Percentiles rank a stretch among this genome's conserved stretches.
Evolutionary conservation across 305 asterid genomes (phyloP).

Genomic region (Solanum hybrid): DNA sequence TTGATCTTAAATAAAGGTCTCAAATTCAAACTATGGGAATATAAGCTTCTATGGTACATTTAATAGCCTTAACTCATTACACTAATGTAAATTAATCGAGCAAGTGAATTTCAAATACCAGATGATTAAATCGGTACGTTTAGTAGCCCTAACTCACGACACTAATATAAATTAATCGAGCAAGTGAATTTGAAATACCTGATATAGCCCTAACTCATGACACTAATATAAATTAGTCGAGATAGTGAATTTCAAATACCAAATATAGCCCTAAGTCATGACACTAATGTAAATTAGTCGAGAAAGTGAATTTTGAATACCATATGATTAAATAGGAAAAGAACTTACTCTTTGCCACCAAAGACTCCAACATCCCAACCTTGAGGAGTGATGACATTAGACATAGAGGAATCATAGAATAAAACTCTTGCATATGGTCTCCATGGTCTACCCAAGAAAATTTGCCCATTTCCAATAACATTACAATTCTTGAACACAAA

Average conservation of each 20-base stretch:
- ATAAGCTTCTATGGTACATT: background rate
- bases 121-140: background rate
- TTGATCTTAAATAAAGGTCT: background rate
- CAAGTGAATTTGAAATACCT: background rate
- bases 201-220: background rate
- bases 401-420: slow-evolving; percentile 18
- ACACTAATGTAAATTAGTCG: background rate
- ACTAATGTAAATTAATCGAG: no score
- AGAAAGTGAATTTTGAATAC: background rate
- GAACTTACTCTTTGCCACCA: slow-evolving; percentile 27
- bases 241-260: background rate
- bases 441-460: slow-evolving; percentile 46
- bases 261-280: no score
- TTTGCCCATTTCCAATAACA: slow-evolving; percentile 28
- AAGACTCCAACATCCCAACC: slow-evolving; percentile 39
- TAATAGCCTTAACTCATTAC: no score
- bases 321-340: background rate
- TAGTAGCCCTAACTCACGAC: background rate
- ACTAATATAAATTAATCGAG: background rate
- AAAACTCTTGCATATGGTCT: slow-evolving; percentile 22
- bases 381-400: slow-evolving; percentile 17
- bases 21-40: background rate
- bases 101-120: background rate
- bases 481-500: slow-evolving; percentile 40
- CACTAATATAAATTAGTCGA: no score